Evolutionary conservation across 2,329 filamentous ascomycete species (phyloP).

Genomic region (Ophiosphaerella narmari): DNA sequence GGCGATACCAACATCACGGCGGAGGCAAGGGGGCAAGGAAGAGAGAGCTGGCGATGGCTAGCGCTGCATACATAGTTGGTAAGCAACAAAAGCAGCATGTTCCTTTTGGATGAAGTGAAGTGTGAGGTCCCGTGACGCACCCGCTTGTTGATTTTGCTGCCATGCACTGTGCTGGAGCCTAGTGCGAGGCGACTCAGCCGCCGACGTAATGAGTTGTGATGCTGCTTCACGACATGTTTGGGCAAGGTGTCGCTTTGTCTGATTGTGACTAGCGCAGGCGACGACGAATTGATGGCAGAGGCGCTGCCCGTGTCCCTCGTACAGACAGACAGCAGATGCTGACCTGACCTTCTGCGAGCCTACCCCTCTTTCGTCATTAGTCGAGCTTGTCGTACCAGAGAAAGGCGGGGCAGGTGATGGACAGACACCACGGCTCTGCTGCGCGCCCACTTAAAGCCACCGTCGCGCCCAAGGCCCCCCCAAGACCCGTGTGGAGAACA

Average conservation of each 20-base stretch:
- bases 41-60: slow-evolving; percentile 12
- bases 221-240: slow-evolving; percentile 12
- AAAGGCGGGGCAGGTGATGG: slow-evolving; percentile 8
- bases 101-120: slow-evolving; percentile 10
- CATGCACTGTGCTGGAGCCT: not conserved
- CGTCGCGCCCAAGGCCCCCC: slow-evolving; percentile 9
- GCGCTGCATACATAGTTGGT: slow-evolving; percentile 26
- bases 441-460: slow-evolving; percentile 10
- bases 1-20: slow-evolving; percentile 8
- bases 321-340: not conserved
- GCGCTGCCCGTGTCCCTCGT: not conserved
- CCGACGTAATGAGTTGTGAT: slow-evolving; percentile 18
- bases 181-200: slow-evolving; percentile 17
- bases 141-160: too few relatives aligned
- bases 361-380: slow-evolving; percentile 4
- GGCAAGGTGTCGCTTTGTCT: slow-evolving; percentile 10
- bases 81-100: slow-evolving; percentile 35
- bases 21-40: slow-evolving; percentile 3
- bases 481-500: slow-evolving; percentile 14
- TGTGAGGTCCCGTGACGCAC: too few relatives aligned
- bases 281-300: too few relatives aligned
- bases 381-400: not conserved
- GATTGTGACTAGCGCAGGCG: slow-evolving; percentile 13
- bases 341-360: not conserved
- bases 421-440: not conserved